Percentiles rank a stretch among this genome's conserved stretches.
Evolutionary conservation across 345 rosid species (phyloP).

Genomic region (Anastatica hierochuntica): DNA sequence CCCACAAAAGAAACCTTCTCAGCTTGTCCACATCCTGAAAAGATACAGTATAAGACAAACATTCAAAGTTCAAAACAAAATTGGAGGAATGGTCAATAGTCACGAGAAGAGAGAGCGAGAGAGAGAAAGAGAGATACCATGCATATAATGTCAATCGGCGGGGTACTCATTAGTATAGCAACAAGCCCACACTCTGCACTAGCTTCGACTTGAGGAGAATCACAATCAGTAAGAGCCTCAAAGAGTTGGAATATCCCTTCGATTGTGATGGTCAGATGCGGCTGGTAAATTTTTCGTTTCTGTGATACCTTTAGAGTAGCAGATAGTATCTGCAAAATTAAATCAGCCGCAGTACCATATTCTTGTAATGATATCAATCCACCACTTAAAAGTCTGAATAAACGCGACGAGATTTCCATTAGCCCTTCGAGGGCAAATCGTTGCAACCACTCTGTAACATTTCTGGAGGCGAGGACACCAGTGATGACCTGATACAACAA

Average conservation of each 20-base stretch:
- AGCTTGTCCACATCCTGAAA: slow-evolving; percentile 53
- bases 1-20: slow-evolving; percentile 65
- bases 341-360: slow-evolving; percentile 23
- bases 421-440: slow-evolving; percentile 65
- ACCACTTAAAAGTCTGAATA: slow-evolving; percentile 48
- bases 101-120: neutral
- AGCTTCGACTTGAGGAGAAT: slow-evolving; percentile 23
- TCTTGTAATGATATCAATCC: slow-evolving; percentile 35
- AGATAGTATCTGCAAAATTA: neutral
- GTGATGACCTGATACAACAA: slow-evolving; percentile 41
- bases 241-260: slow-evolving; percentile 55
- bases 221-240: slow-evolving; percentile 32
- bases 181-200: slow-evolving; percentile 51
- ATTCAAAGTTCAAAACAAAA: neutral
- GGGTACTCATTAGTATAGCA: slow-evolving; percentile 58
- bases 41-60: slow-evolving; percentile 9
- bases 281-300: slow-evolving; percentile 40
- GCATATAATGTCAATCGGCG: slow-evolving; percentile 47
- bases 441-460: slow-evolving; percentile 65
- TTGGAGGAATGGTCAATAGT: slow-evolving; percentile 1
- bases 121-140: slow-evolving; percentile 36
- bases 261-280: slow-evolving; percentile 32
- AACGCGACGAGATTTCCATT: slow-evolving; percentile 50
- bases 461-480: slow-evolving; percentile 40
- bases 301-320: slow-evolving; percentile 57